Evolutionary conservation across 176 grass and related monocot genomes (phyloP).

Genomic region (Aegilops tauschii): DNA sequence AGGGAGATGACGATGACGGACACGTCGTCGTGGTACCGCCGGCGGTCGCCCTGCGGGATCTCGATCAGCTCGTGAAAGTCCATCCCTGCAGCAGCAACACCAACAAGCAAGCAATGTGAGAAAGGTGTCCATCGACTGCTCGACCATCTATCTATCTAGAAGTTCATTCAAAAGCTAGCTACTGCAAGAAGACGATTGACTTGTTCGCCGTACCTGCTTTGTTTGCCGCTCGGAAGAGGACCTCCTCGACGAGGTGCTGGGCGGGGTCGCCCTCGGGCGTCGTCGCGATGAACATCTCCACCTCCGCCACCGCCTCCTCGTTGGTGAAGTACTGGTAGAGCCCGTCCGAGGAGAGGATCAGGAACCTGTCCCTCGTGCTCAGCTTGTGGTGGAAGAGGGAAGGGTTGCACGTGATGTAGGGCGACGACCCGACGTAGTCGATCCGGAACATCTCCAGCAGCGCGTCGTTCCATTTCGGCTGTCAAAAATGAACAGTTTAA

Average conservation of each 20-base stretch:
- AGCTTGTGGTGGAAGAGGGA: slow-evolving; percentile 79
- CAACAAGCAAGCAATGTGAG: slow-evolving; percentile 12
- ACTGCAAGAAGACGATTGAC: too few relatives aligned
- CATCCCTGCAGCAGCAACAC: slow-evolving; percentile 60
- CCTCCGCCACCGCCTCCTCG: slow-evolving; percentile 75
- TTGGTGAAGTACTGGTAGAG: slow-evolving; percentile 99
- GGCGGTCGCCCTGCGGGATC: slow-evolving; percentile 86
- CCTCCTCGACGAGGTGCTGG: slow-evolving; percentile 87
- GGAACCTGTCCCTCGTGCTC: slow-evolving; percentile 70
- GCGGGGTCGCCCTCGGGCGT: slow-evolving; percentile 95
- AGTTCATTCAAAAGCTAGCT: slow-evolving; percentile 28
- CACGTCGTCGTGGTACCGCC: slow-evolving; percentile 88
- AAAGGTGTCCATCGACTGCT: slow-evolving; percentile 5
- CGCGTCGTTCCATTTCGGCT: slow-evolving; percentile 96
- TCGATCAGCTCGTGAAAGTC: slow-evolving; percentile 91
- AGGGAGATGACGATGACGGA: slow-evolving; percentile 92
- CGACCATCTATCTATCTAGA: too few relatives aligned
- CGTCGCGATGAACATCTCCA: slow-evolving; percentile 85
- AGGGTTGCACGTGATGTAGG: slow-evolving; percentile 86
- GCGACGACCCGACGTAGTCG: slow-evolving; percentile 72
- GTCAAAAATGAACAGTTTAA: neutral
- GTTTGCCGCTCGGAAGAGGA: slow-evolving; percentile 87
- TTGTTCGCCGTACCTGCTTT: slow-evolving; percentile 99
- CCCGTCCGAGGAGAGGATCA: slow-evolving; percentile 93
- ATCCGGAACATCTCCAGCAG: slow-evolving; percentile 95